Evolutionary conservation across 1,284 basidiomycete genomes (phyloP).

Genomic region (Hymenochaete sp.): DNA sequence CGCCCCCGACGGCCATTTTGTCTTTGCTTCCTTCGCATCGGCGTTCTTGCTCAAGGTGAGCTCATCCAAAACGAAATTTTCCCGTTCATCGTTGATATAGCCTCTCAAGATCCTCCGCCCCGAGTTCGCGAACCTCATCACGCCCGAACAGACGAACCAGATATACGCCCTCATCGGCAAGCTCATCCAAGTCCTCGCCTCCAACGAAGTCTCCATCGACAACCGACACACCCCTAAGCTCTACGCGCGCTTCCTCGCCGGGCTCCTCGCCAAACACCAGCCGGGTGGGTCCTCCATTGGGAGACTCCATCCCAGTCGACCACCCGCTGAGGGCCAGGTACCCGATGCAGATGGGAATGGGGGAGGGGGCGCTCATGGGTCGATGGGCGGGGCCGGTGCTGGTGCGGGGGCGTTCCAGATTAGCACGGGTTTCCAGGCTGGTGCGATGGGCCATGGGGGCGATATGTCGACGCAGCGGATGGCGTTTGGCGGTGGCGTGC

Average conservation of each 20-base stretch:
- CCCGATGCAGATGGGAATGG: conserved; percentile 27
- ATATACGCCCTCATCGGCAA: conserved; percentile 64
- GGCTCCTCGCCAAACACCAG: conserved; percentile 57
- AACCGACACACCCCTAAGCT: conserved; percentile 74
- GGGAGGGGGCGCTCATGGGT: conserved; percentile 2
- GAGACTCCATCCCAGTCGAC: conserved; percentile 21
- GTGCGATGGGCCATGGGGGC: conserved; percentile 11
- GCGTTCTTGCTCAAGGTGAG: conserved; percentile 75
- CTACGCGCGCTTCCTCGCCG: conserved; percentile 70
- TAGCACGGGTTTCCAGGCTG: conserved; percentile 5
- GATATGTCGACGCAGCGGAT: conserved; percentile 8
- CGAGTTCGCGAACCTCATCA: conserved; percentile 55
- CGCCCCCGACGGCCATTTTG: conserved; percentile 78
- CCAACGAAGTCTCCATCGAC: conserved; percentile 70
- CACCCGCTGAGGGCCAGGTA: conserved; percentile 24
- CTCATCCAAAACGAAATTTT: conserved; percentile 5
- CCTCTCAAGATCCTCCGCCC: conserved; percentile 46
- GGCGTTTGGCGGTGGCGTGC: conserved; percentile 6
- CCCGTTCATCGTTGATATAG: background rate
- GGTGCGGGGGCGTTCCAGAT: conserved; percentile 20
- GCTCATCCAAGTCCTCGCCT: conserved; percentile 62
- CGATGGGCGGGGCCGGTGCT: conserved; percentile 27
- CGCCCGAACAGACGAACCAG: conserved; percentile 53
- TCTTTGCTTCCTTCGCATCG: conserved; percentile 79
- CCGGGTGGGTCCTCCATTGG: conserved; percentile 42